A percentile compares a stretch with the other conserved stretches of the same genome.
phyloP scores from a whole-genome alignment of 768 basidiomycete species.

The Kwoniella heveanensis region DNA sequence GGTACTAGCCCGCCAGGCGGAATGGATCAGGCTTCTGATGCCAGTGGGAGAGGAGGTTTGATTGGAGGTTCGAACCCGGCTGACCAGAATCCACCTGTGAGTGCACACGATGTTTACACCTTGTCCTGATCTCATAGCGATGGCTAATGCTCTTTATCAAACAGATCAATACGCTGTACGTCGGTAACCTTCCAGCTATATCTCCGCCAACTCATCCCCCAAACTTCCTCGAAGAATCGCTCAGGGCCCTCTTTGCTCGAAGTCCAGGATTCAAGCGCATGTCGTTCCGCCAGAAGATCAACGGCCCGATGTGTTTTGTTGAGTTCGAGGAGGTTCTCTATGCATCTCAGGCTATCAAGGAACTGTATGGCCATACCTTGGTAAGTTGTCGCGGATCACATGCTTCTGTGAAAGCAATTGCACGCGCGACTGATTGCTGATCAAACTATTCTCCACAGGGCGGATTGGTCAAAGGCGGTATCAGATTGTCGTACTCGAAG shows the following conservation, averaged over 20 bases:
- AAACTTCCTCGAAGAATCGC: slow-evolving; percentile 80
- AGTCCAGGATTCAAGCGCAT: slow-evolving; percentile 86
- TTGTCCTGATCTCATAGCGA: background rate
- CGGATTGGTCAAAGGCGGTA: slow-evolving; percentile 93
- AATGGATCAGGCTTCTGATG: slow-evolving; percentile 37
- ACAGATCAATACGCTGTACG: slow-evolving; percentile 95
- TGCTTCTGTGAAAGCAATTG: slow-evolving; percentile 1
- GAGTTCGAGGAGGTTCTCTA: slow-evolving; percentile 92
- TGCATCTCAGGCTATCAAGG: slow-evolving; percentile 83
- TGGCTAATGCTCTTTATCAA: background rate
- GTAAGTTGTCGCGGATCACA: slow-evolving; percentile 32
- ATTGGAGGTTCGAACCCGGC: slow-evolving; percentile 56
- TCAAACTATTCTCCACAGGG: slow-evolving; percentile 53
- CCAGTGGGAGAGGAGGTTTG: slow-evolving; percentile 27
- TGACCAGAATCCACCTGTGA: slow-evolving; percentile 91
- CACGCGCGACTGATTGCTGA: slow-evolving; percentile 12
- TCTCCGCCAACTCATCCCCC: slow-evolving; percentile 68
- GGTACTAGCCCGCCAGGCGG: slow-evolving; percentile 42
- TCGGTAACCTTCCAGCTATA: slow-evolving; percentile 91
- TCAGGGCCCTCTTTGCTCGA: slow-evolving; percentile 76
- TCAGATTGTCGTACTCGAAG: slow-evolving; percentile 95
- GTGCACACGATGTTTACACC: slow-evolving; percentile 44
- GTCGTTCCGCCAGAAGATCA: slow-evolving; percentile 92
- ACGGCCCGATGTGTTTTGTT: slow-evolving; percentile 99
- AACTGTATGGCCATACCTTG: slow-evolving; percentile 87